Base-by-base conservation (phyloP, 768 basidiomycete genomes). In the Suillus fuscotomentosus region DNA sequence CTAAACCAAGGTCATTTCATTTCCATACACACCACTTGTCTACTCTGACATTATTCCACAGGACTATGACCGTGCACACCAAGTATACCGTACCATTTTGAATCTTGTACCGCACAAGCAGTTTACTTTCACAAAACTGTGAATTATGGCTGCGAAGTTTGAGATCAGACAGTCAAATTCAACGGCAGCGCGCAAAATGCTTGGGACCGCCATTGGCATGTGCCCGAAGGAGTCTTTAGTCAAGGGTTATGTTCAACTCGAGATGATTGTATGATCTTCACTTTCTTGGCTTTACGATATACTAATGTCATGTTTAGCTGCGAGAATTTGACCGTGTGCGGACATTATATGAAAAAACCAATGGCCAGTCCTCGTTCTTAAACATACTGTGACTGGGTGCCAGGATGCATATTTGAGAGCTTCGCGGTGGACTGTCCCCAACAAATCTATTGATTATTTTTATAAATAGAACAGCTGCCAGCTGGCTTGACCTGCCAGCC, bases 121-220 rank as follows among this genome's bases (percentile, higher is more conserved):
- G 65, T 99, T 99, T 76, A 98, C 97, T 0, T 99, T 99, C 69
- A 93, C 97, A 3, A 99, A 99, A 78, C 79, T 99, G 13, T 99
- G 97, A 97, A 76, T 92, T n/a, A 85, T 92, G 80, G 97, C 90
- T 68, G 94, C 97, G 5, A 88, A 90, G 67, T 99, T 99, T 69
- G 97, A 99, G 76, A 79, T 97, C 9, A 86, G 97, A 53, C 85
- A 86, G 60, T 81, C 96, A 41, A 89, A 97, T 64, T 78, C 99
- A 48, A 78, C 82, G 17, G 88, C 94, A 31, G 97, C 96, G 3
- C 84, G 97, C 51, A 98, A 94, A 75, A 84, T 96, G 50, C 79
- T 99, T 24, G 97, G 97, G 5, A 84, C 89, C 0, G 91, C 89
- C 3, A 93, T 99, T 65, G 97, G 97, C 5, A 91, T 97, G 89